A percentile compares a stretch with the other conserved stretches of the same genome.
Evolutionary conservation across 108 stramenopile genomes (phyloP).

Genomic region (Pseudonitzschia multistriata): DNA sequence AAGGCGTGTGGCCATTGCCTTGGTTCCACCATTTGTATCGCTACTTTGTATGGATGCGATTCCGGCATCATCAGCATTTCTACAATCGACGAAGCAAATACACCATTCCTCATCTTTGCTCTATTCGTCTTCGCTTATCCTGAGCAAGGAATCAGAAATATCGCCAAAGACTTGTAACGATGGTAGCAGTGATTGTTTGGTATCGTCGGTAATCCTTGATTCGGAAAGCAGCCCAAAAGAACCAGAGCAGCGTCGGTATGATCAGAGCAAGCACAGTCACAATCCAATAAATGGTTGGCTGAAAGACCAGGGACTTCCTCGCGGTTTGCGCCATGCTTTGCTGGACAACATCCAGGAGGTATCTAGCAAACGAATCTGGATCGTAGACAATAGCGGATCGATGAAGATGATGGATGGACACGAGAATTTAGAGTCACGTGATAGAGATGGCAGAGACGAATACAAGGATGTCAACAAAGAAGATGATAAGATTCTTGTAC

Average conservation of each 20-base stretch:
- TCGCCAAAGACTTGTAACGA: neutral
- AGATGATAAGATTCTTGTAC: neutral
- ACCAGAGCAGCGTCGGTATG: conserved; percentile 1
- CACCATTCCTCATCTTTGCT: neutral
- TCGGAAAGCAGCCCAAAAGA: neutral
- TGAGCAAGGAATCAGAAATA: neutral
- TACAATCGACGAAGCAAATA: neutral
- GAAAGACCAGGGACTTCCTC: conserved; percentile 8
- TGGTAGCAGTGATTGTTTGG: neutral
- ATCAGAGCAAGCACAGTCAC: conserved; percentile 2
- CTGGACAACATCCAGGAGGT: conserved; percentile 1
- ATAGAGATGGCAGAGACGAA: neutral
- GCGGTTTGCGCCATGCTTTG: conserved; percentile 12
- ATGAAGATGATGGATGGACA: conserved; percentile 68
- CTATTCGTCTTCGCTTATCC: conserved; percentile 1
- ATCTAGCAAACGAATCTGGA: conserved; percentile 53
- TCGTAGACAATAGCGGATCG: conserved; percentile 69
- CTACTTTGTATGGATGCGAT: neutral
- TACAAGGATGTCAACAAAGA: neutral
- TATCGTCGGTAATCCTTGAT: conserved; percentile 1
- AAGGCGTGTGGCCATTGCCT: neutral
- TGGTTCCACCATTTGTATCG: neutral
- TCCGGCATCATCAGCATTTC: neutral
- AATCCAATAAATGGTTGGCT: conserved; percentile 7
- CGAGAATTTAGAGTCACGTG: conserved; percentile 6